phyloP scores from a whole-genome alignment of 768 basidiomycete species.

The Kwoniella europaea region DNA sequence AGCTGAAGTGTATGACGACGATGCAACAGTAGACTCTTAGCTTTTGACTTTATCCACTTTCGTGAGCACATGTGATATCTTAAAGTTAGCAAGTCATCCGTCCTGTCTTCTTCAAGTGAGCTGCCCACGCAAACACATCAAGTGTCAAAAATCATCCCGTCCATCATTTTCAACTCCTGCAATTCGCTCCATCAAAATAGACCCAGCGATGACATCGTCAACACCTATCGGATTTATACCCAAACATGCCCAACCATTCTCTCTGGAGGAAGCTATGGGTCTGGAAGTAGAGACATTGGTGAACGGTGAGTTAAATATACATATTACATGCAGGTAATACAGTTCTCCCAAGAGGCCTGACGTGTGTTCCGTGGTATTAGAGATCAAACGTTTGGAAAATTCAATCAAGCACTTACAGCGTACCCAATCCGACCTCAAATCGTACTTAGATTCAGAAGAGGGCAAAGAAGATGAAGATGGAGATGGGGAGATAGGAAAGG shows the following conservation, averaged over 20 bases:
- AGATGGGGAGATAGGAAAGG: conserved; percentile 15
- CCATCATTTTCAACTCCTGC: neutral
- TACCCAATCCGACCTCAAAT: conserved; percentile 35
- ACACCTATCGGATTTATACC: conserved; percentile 35
- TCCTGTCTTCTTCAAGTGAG: too few species aligned
- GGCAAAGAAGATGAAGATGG: conserved; percentile 8
- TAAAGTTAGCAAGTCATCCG: too few species aligned
- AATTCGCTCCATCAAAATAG: neutral
- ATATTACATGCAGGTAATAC: too few species aligned
- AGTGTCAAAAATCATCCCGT: too few species aligned
- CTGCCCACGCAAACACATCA: too few species aligned
- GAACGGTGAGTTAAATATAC: conserved; percentile 32
- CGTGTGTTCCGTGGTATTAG: conserved; percentile 17
- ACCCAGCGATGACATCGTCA: conserved; percentile 12
- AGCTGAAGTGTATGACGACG: neutral
- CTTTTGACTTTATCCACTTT: too few species aligned
- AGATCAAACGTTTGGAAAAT: conserved; percentile 43
- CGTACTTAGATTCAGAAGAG: conserved; percentile 29
- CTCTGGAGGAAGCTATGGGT: conserved; percentile 44
- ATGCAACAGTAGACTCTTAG: neutral
- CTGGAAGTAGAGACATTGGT: conserved; percentile 44
- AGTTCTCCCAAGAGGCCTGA: too few species aligned
- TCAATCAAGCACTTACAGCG: conserved; percentile 37
- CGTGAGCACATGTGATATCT: too few species aligned
- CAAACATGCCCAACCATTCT: conserved; percentile 48